These are phyloP conservation scores for Neonectria coccinea DNA, from an alignment of 2,329 filamentous ascomycete species.

Conservation along the genomic window DNA sequence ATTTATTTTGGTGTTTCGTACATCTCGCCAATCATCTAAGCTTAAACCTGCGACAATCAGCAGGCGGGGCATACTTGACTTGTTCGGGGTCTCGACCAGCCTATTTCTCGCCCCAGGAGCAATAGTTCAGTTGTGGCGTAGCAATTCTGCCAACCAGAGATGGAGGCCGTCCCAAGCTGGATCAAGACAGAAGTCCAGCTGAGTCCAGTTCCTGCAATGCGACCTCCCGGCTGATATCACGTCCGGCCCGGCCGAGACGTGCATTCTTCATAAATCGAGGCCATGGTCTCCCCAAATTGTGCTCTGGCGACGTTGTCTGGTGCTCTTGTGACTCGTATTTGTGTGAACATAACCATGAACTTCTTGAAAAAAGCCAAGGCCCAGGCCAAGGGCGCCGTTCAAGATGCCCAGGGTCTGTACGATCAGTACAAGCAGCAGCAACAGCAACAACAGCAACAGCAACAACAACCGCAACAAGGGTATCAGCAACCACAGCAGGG, in stretches of 20 bases:
- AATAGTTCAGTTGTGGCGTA: slow-evolving; percentile 6
- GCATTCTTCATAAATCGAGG: background rate
- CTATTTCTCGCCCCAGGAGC: background rate
- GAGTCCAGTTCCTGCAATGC: background rate
- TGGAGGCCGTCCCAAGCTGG: background rate
- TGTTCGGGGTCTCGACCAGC: background rate
- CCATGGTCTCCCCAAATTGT: background rate
- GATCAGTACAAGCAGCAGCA: slow-evolving; percentile 17
- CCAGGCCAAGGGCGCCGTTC: slow-evolving; percentile 21
- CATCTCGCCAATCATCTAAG: background rate
- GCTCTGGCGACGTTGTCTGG: background rate
- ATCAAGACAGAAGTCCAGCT: background rate
- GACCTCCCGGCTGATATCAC: background rate
- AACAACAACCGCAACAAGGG: background rate
- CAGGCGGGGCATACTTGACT: background rate
- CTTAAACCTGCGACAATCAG: background rate
- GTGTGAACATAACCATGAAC: background rate
- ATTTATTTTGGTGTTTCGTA: too few species aligned
- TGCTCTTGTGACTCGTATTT: background rate
- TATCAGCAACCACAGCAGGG: slow-evolving; percentile 3
- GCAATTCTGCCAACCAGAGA: background rate
- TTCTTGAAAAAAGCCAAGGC: slow-evolving; percentile 21
- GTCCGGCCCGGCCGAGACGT: background rate
- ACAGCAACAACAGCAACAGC: slow-evolving; percentile 3
- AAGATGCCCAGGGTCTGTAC: slow-evolving; percentile 23